Percentiles rank a stretch among this genome's conserved stretches.
phyloP scores from a whole-genome alignment of 2,329 filamentous ascomycete species.

The Trichophaea hybrida region DNA sequence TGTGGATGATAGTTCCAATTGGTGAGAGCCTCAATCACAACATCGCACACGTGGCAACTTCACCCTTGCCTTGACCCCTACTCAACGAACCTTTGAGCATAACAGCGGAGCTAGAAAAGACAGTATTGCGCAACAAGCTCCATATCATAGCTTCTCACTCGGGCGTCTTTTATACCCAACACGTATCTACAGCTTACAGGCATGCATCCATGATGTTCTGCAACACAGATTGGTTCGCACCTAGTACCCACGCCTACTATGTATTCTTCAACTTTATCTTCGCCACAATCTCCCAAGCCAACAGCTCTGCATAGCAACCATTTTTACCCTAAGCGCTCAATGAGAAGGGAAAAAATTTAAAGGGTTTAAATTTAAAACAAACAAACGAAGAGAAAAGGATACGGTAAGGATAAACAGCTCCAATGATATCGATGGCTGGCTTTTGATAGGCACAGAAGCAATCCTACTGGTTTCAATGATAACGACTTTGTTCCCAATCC shows the following conservation, averaged over 20 bases:
- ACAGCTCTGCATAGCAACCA: not conserved
- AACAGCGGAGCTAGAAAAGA: no score
- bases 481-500: not conserved
- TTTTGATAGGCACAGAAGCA: not conserved
- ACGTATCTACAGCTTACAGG: no score
- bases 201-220: no score
- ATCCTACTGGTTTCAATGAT: not conserved
- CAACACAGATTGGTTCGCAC: no score
- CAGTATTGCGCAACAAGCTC: no score
- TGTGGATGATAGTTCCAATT: not conserved
- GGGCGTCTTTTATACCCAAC: no score
- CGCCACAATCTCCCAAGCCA: not conserved
- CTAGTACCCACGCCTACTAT: no score
- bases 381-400: slow-evolving; percentile 5
- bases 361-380: slow-evolving; percentile 16
- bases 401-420: not conserved
- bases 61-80: not conserved
- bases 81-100: not conserved
- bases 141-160: no score
- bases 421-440: not conserved
- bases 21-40: not conserved
- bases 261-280: no score
- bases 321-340: slow-evolving; percentile 3
- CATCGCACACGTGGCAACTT: not conserved
- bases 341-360: slow-evolving; percentile 1